Base-by-base conservation (phyloP, 768 basidiomycete genomes). In the Trametes cingulata region DNA sequence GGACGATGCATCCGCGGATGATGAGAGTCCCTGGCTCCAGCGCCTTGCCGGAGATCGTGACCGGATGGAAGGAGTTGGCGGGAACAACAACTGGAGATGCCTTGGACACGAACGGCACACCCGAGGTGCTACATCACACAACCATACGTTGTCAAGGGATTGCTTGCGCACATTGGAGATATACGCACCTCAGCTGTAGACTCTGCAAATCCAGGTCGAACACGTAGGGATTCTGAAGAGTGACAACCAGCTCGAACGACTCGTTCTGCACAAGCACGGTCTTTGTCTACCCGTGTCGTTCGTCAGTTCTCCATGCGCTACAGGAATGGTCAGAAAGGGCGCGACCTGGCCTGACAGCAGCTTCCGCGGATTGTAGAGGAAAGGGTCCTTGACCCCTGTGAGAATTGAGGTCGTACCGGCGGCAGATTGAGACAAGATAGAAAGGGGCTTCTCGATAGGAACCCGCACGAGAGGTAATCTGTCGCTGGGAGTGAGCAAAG, bases 191-290 rank as follows among this genome's bases (percentile, higher is more conserved):
- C 15, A 98, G 75, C 5, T 85, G 83, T 37, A 98, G 71, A 65
- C 85, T 86, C 58, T 92, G 86, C 17, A 98, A 74, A 62, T 98
- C 94, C 13, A 99, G 78, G 61, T 95, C 93, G 72, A 98, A 96
- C 3, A 92, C 83, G 72, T 88, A 96, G 1, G 94, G 93, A 72
- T 99, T 99, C 57, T 86, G 85, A n/a, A 99, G 74, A 20, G 88
- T 87, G 45, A 98, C 77, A 8, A 86, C 80, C 65, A 98, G 82
- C 66, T 98, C 95, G 29, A 94, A 75, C 3, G 75, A 73, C 71
- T 98, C 97, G 65, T 88, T 88, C 70, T 91, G 91, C 1, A 94
- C 91, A 14, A 95, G 81, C 13, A 90, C 68, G 0, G 82, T 76
- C 77, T 85, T 82, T 7, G 76, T 79, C 85, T 88, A 60, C 46